A percentile compares a stretch with the other conserved stretches of the same genome.
Evolutionary conservation across 306 rosid species (phyloP).

Genomic region (Cucumis melo): DNA sequence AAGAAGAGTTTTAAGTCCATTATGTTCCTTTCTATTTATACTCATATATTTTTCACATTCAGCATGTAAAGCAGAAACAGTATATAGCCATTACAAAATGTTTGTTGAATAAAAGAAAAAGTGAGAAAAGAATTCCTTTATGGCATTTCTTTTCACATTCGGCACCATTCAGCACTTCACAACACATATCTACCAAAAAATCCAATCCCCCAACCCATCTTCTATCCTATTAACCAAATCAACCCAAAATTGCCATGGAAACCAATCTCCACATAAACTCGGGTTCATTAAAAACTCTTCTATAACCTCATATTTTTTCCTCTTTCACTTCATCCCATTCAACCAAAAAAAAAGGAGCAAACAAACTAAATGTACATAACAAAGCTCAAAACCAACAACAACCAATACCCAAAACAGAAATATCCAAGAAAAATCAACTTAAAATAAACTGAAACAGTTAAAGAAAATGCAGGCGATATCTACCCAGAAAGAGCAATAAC

Average conservation of each 20-base stretch:
- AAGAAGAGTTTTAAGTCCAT: constrained; percentile 16
- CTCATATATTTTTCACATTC: constrained; percentile 36
- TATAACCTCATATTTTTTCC: neutral
- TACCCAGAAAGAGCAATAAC: constrained; percentile 7
- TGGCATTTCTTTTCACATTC: neutral
- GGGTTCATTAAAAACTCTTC: neutral
- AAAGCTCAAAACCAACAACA: neutral
- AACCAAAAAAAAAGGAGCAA: neutral
- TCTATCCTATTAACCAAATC: neutral
- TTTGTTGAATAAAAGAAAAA: neutral
- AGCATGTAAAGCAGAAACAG: constrained; percentile 36
- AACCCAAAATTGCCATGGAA: neutral
- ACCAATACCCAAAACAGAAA: neutral
- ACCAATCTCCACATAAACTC: neutral
- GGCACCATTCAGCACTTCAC: neutral
- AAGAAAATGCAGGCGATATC: neutral
- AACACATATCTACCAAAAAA: neutral
- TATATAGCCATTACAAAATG: constrained; percentile 24
- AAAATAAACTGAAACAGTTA: neutral
- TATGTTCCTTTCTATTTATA: constrained; percentile 17
- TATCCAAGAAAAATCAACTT: neutral
- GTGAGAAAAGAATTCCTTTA: neutral
- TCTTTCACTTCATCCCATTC: neutral
- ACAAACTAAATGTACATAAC: neutral
- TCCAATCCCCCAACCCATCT: neutral